Base-by-base conservation (phyloP, 768 basidiomycete species). In the Amanita subjunquillea region DNA sequence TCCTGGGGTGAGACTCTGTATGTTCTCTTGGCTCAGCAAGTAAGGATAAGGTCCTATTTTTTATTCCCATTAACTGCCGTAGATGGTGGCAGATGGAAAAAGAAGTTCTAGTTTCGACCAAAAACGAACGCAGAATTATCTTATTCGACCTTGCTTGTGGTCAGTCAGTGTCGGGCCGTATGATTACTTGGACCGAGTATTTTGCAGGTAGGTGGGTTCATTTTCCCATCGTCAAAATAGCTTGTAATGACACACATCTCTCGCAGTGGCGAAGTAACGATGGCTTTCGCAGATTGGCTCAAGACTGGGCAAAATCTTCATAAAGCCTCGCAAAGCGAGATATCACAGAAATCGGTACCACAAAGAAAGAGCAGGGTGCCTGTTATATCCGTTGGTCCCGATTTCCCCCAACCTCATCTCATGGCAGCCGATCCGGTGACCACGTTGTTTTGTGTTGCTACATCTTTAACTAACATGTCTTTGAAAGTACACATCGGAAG, bases 281-380 rank as follows among this genome's bases (percentile, higher is more conserved):
- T 78, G 9, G 76, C 77, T 3, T 66, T 82, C 10, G 63, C 73
- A 41, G 81, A 85, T 57, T 87, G 85, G 85, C 79, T 77, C 70
- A 68, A 70, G 41, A 54, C 63, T 3, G 69, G 74, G 52, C 62
- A 68, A 47, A 56, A 54, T 45, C 55, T 62, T 32, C 54, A 61
- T 49, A 51, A 57, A 59, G 29, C 5, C 13, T 29, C 37, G 27
- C 46, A 48, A 37, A 47, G 38, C 46, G 43, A 41, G 57, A 13
- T 23, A 22, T 13, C 27, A 23, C 30, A 12, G 17, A 25, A 4
- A 45, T 8, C 9, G 51, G 15, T 8, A 36, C 41, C 32, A 12
- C 51, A 9, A 54, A 52, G 58, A 30, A 48, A 34, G 45, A 48
- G 38, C 30, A 54, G 6, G 43, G 54, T 61, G 39, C 62, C 65